phyloP scores from a whole-genome alignment of 2,329 filamentous ascomycete species.

The Rhytidhysteron rufulum region DNA sequence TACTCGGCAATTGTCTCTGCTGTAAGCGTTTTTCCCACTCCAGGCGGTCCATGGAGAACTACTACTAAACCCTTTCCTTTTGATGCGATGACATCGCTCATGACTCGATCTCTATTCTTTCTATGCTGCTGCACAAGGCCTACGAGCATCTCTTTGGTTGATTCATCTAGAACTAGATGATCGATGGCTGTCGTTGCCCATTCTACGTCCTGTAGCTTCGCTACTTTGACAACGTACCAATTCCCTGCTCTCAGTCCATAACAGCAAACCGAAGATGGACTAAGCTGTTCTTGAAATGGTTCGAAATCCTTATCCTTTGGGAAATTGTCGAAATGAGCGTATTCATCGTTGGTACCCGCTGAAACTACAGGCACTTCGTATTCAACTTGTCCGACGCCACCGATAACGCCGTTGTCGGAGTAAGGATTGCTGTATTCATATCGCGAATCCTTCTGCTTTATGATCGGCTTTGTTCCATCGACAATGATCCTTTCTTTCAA shows the following conservation, averaged over 20 bases:
- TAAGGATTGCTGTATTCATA: background rate
- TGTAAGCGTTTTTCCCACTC: slow-evolving; percentile 9
- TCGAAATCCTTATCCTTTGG: background rate
- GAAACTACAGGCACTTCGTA: background rate
- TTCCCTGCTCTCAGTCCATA: background rate
- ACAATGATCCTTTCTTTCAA: background rate
- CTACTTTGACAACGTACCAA: background rate
- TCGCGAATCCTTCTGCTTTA: background rate
- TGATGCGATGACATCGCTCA: slow-evolving; percentile 1
- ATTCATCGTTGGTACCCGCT: background rate
- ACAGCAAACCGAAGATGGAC: background rate
- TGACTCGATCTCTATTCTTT: background rate
- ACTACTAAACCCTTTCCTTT: slow-evolving; percentile 1
- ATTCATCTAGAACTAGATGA: slow-evolving; percentile 1
- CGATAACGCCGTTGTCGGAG: background rate
- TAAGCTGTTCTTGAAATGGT: background rate
- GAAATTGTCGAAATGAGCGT: background rate
- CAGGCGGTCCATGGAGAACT: slow-evolving; percentile 6
- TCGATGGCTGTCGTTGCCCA: slow-evolving; percentile 1
- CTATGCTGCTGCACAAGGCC: slow-evolving; percentile 1
- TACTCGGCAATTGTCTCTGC: slow-evolving; percentile 6
- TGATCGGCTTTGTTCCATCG: background rate
- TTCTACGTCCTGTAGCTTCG: background rate
- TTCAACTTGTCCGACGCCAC: background rate
- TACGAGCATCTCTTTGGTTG: background rate